Evolutionary conservation across 306 rosid species (phyloP), one percentile per base, ranked within the genome.

Genomic region (Quercus engelmannii): DNA sequence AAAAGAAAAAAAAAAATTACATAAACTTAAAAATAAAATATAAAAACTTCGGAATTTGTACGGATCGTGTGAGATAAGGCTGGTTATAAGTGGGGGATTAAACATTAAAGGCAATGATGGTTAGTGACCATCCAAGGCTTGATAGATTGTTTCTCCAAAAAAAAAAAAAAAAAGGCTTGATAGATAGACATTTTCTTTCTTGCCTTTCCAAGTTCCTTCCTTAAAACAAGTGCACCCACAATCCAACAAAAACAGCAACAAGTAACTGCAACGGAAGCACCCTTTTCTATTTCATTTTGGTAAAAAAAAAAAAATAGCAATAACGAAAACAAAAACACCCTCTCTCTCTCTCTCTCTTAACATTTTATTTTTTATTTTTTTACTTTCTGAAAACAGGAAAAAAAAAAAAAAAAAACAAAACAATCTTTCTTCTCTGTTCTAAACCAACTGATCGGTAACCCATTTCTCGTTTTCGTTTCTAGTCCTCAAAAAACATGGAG

Each of bases 401-500:
- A 63, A 23, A 23, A 62, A 18, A 35, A 26, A 23, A 65, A 28
- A 30, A 0, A 6, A 14, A 20, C 11, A 35, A 26, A 23, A 65
- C 70, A 75, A 33, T 62, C 64, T 78, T 69, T 63, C 49, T 51
- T 82, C 71, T 18, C 31, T 61, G 25, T 18, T 67, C 55, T 55
- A 62, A 8, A 56, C 3, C 28, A 20, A 49, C 73, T 46, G 82
- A 83, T 80, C 51, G 68, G 55, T 82, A 30, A 72, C 67, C 79
- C 74, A 70, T 74, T 75, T n/a, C 10, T 71, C 54, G 19, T 38
- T 18, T 11, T 46, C 84, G 71, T 81, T 31, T 58, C 67, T 70
- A 9, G 38, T 57, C 55, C 55, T 72, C 18, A 28, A 35, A 74
- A 76, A 31, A 8, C 11, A 91, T 91, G 98, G 92, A 87, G 90